Conservation (phyloP, 768 basidiomycete species). For the Phaeotremella skinneri region DNA sequence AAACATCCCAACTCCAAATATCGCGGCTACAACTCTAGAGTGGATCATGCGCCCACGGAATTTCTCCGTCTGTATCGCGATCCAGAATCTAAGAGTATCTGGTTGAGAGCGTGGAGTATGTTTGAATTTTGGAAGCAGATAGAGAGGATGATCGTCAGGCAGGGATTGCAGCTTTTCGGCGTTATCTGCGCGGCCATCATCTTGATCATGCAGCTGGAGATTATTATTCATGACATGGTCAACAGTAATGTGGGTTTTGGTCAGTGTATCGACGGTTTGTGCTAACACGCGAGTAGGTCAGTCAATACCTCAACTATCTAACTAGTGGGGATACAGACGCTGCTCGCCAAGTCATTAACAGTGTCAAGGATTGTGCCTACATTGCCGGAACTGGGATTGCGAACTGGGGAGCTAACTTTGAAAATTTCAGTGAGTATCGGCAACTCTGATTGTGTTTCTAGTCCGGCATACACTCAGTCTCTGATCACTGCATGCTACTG, state of each 20-base stretch:
- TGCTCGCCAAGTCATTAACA: background rate
- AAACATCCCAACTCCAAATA: background rate
- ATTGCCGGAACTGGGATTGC: slow-evolving; percentile 33
- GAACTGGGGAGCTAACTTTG: slow-evolving; percentile 26
- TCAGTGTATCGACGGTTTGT: no score
- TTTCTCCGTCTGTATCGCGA: background rate
- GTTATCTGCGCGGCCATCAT: slow-evolving; percentile 26
- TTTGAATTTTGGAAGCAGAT: slow-evolving; percentile 22
- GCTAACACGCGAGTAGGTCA: no score
- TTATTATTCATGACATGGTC: slow-evolving; percentile 22
- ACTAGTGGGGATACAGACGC: background rate
- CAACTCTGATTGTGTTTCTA: background rate
- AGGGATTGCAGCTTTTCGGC: slow-evolving; percentile 36
- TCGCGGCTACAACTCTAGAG: background rate
- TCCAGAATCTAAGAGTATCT: background rate
- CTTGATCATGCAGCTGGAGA: slow-evolving; percentile 24
- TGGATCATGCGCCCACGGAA: background rate
- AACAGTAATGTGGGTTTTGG: slow-evolving; percentile 18
- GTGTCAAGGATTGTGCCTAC: slow-evolving; percentile 24
- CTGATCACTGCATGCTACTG: slow-evolving; percentile 4
- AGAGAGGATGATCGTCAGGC: slow-evolving; percentile 17
- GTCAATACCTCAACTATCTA: background rate
- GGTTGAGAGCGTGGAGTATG: slow-evolving; percentile 28
- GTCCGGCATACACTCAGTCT: no score
- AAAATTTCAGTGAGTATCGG: slow-evolving; percentile 29